These are phyloP conservation scores for Trapa bicornis DNA, from an alignment of 345 rosid genomes.

Conservation along the genomic window DNA sequence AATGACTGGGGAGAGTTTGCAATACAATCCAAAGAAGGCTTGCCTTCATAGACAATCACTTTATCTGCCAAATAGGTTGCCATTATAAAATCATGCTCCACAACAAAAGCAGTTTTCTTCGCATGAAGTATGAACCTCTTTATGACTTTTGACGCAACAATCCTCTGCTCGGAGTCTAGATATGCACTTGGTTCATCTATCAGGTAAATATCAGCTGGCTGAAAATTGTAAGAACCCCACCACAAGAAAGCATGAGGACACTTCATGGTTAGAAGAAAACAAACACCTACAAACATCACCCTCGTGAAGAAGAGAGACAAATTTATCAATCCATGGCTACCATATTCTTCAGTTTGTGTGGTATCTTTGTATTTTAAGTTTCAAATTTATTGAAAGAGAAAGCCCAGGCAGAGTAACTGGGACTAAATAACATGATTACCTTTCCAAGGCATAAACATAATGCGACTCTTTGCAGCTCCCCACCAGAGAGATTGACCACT, in stretches of 20 bases:
- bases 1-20: slow-evolving; percentile 93
- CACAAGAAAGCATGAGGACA: neutral
- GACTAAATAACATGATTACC: slow-evolving; percentile 23
- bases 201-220: slow-evolving; percentile 97
- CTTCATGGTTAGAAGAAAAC: neutral
- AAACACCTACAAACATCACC: neutral
- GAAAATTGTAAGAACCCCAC: slow-evolving; percentile 13
- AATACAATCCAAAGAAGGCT: slow-evolving; percentile 69
- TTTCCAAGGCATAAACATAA: slow-evolving; percentile 90
- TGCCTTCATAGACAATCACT: slow-evolving; percentile 94
- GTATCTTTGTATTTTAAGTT: neutral
- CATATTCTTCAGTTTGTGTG: neutral
- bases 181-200: slow-evolving; percentile 99
- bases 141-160: slow-evolving; percentile 93
- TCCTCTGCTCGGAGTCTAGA: slow-evolving; percentile 99
- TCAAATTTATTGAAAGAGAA: neutral
- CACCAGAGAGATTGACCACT: slow-evolving; percentile 89
- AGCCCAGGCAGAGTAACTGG: neutral
- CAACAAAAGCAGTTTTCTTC: slow-evolving; percentile 97
- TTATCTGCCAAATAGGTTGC: slow-evolving; percentile 90
- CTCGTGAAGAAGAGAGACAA: neutral
- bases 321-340: neutral
- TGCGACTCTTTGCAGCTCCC: slow-evolving; percentile 98
- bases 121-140: slow-evolving; percentile 96
- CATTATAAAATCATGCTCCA: slow-evolving; percentile 99